Evolutionary conservation across 306 rosid genomes (phyloP), one percentile per base, ranked within the genome.

Genomic region (Citrullus colocynthis): DNA sequence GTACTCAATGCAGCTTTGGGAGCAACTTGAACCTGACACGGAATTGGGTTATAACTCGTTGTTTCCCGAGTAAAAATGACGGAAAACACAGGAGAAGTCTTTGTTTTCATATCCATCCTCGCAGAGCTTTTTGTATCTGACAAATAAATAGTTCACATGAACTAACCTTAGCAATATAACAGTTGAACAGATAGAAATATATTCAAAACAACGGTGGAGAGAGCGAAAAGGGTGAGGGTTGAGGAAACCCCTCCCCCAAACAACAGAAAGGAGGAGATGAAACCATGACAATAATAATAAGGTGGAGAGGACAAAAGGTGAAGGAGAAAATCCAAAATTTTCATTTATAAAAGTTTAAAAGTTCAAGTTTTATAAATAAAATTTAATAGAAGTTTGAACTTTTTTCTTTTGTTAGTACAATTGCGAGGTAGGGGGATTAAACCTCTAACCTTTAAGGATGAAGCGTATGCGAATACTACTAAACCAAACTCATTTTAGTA

Each of bases 11-110:
- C 34, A 21, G 32, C 63, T 58, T 21, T 36, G 24, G 7, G 48
- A 1, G 15, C 30, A 75, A 45, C 69, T 56, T 18, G 66, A 13
- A 56, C 7, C 17, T 59, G 39, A 44, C 70, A 24, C 6, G 2
- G 36, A 56, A 24, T 57, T 39, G 1, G 58, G 14, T 60, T 60
- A 77, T 39, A 28, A 28, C 74, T 93, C 97, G 49, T 93, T 87
- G 58, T 18, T 67, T 13, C 97, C 97, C 3, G 88, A 81, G 88
- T 90, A 90, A 74, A 80, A 85, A 82, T 90, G 96, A 60, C 91
- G 91, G 84, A 93, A 93, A 70, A 86, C 93, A 73, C 92, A 86
- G 5, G 98, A 91, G 81, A 93, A 93, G 84, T 91, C 98, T 80
- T 80, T 82, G 15, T 77, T 70, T 79, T 90, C 97, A 74, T 87